Base-by-base conservation (phyloP, 805 yeast species). In the Yueomyces sinensis region DNA sequence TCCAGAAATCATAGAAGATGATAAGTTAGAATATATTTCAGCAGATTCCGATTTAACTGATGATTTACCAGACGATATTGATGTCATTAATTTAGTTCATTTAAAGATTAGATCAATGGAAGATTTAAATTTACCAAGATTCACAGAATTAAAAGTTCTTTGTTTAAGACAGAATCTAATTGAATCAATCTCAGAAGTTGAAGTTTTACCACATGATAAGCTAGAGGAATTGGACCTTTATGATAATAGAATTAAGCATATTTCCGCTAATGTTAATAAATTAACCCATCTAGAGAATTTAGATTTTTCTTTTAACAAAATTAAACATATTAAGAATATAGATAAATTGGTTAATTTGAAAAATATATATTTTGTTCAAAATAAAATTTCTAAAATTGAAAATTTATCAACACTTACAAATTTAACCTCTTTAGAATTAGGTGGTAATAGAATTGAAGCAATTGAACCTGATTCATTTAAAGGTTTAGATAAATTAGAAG, bases 291-390 rank as follows among this genome's bases (percentile, higher is more conserved):
- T 86, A 41, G 67, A 56, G 37, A 67, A 51, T 35, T 63, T 91
- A 45, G 98, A 91, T 59, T 64, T 91, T 18, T 82, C 94, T 17
- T 91, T 91, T 61, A 91, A 91, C 58, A 82, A 78, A 51, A 82
- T 89, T 50, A 77, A 80, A 47, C 81, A 79, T 53, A 82, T 89
- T 49, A 82, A 82, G 59, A 82, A 86, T 54, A 45, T 89, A 30
- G 80, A 75, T 31, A 62, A 68, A 4, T 61, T 89, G 44, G 62
- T 58, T 1, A 63, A 76, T 5, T 58, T 91, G 44, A 74, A 73
- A 43, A 74, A 79, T 41, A 52, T 91, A 30, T 91, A 74, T 52
- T 75, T 91, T 58, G 94, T 93, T 28, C 96, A 89, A 52, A 91
- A 91, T 57, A 80, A 74, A 48, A 83, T 91, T 36, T 56, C 68